Conservation (phyloP, 768 basidiomycete species). For the Exidia glandulosa region DNA sequence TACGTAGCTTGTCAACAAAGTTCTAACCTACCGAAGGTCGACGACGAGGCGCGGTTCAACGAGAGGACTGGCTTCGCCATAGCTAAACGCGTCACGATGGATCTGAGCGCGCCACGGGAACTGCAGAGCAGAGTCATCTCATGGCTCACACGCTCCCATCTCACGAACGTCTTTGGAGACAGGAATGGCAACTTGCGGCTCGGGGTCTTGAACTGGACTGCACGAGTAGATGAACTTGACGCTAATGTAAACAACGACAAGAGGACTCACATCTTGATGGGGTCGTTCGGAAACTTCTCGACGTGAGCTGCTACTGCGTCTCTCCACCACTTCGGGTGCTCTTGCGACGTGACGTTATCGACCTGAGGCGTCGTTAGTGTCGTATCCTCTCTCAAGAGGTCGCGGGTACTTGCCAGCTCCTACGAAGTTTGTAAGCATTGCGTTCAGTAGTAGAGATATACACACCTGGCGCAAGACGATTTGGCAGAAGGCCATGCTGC, state of each 20-base stretch:
- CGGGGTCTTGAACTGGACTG: constrained; percentile 14
- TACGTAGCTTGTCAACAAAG: not conserved
- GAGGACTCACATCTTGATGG: too few relatives aligned
- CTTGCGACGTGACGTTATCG: constrained; percentile 16
- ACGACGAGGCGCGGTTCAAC: constrained; percentile 23
- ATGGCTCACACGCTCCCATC: not conserved
- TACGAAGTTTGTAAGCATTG: too few relatives aligned
- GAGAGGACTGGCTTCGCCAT: constrained; percentile 20
- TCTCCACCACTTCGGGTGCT: too few relatives aligned
- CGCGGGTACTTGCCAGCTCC: not conserved
- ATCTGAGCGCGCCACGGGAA: constrained; percentile 24
- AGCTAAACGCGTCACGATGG: constrained; percentile 26
- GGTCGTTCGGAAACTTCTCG: too few relatives aligned
- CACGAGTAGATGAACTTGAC: not conserved
- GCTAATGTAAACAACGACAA: constrained; percentile 8
- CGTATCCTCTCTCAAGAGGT: too few relatives aligned
- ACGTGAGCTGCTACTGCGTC: too few relatives aligned
- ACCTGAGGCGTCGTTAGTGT: too few relatives aligned
- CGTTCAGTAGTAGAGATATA: not conserved
- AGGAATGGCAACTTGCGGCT: constrained; percentile 22
- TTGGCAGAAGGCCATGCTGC: constrained; percentile 14
- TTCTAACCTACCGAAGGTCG: constrained; percentile 13
- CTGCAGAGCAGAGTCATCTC: not conserved
- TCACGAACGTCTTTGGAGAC: not conserved
- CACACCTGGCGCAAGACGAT: constrained; percentile 7